These are phyloP conservation scores for Lyophyllum shimeji DNA, from an alignment of 768 basidiomycete genomes.

Conservation along the genomic window DNA sequence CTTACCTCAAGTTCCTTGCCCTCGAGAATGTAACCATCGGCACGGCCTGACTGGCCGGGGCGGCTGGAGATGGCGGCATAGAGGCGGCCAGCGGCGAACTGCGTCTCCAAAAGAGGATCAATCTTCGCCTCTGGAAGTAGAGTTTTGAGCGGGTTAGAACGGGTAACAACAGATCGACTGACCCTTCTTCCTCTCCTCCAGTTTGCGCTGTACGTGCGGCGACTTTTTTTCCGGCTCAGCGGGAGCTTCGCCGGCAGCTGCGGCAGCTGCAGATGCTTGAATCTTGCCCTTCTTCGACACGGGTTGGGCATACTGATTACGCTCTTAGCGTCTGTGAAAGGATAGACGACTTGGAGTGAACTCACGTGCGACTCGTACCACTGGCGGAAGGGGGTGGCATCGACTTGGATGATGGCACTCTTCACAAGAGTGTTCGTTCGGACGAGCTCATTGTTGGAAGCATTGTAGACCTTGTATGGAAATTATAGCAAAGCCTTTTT, in stretches of 20 bases:
- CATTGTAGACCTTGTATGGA: conserved; percentile 82
- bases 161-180: conserved; percentile 12
- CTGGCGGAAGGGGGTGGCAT: conserved; percentile 98
- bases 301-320: conserved; percentile 84
- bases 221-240: conserved; percentile 79
- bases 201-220: conserved; percentile 82
- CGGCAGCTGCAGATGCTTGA: no score
- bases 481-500: background rate
- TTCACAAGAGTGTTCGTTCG: conserved; percentile 99
- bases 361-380: conserved; percentile 98
- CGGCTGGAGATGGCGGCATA: conserved; percentile 93
- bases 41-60: conserved; percentile 95
- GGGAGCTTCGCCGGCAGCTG: conserved; percentile 40
- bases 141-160: background rate
- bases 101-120: conserved; percentile 84
- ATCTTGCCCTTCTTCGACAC: conserved; percentile 89
- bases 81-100: conserved; percentile 93
- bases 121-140: conserved; percentile 74
- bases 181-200: conserved; percentile 94
- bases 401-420: conserved; percentile 93
- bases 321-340: conserved; percentile 4
- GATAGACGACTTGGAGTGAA: conserved; percentile 18
- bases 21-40: conserved; percentile 97
- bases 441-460: conserved; percentile 99
- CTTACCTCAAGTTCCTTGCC: conserved; percentile 96